Conservation (phyloP, 495 filamentous ascomycete genomes). For the Rhypophila decipiens region DNA sequence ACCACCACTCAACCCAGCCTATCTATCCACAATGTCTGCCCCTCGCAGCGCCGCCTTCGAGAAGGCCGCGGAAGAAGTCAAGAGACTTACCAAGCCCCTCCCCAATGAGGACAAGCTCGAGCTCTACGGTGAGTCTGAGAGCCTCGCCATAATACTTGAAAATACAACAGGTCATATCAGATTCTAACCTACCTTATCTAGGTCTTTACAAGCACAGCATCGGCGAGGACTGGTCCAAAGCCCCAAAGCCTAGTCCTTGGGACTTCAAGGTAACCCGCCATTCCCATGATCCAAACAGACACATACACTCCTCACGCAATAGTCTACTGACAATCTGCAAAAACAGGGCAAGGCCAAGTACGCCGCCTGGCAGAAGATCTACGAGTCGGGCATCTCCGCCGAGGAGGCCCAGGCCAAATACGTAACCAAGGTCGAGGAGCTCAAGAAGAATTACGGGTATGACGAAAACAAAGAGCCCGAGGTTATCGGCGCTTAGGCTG, state of each 20-base stretch:
- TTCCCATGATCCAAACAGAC: background rate
- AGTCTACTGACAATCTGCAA: background rate
- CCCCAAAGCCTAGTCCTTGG: conserved; percentile 42
- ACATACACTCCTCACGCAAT: background rate
- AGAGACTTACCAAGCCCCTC: conserved; percentile 57
- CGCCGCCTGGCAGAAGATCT: conserved; percentile 62
- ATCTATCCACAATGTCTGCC: conserved; percentile 30
- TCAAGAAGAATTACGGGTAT: conserved; percentile 64
- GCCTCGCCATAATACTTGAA: too few species aligned
- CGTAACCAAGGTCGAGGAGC: conserved; percentile 58
- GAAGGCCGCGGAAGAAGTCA: conserved; percentile 56
- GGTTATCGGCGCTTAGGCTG: conserved; percentile 35
- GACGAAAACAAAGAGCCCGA: conserved; percentile 49
- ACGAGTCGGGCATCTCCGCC: conserved; percentile 50
- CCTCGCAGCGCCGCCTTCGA: conserved; percentile 47
- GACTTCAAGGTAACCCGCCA: conserved; percentile 47
- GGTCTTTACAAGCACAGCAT: conserved; percentile 48
- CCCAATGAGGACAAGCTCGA: conserved; percentile 51
- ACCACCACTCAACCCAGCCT: conserved; percentile 1
- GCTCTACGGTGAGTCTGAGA: conserved; percentile 42
- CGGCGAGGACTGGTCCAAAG: conserved; percentile 40
- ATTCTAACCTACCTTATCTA: conserved; percentile 9
- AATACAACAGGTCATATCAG: too few species aligned
- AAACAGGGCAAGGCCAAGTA: conserved; percentile 71
- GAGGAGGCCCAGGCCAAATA: conserved; percentile 69